Evolutionary conservation across 2,329 filamentous ascomycete genomes (phyloP), one percentile per base, ranked within the genome.

Genomic region (Aspergillus melleus): DNA sequence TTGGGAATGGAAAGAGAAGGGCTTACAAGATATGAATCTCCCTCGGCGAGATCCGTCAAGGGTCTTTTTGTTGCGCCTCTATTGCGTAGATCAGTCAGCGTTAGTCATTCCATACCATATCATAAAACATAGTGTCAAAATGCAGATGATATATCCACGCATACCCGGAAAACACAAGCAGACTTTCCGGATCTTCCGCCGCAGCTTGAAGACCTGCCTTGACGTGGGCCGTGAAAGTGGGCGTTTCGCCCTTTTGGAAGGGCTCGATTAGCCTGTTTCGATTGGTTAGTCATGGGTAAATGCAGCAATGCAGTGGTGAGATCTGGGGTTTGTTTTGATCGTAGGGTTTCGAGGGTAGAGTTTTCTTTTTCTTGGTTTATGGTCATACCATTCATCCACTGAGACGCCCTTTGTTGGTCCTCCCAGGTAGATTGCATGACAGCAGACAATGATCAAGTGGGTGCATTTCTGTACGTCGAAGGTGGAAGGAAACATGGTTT

Each of bases 191-290:
- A 66, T 84, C 81, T 20, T 78, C 70, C 1, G 76, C 75, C 8
- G 91, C 74, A 0, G 78, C 74, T 32, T 77, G 70, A 6, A 92
- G 71, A 0, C 90, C 91, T 0, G 85, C 84, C 64, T 86, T 83
- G 64, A 91, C 86, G 73, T 96, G 93, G 46, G 84, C 76, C n/a
- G 90, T 82, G 71, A 94, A 96, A 0, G 91, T 96, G 6, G 84
- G 83, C 2, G 90, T 90, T 75, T 96, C 91, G 59, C 89, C 88
- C 20, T 77, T 80, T 72, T 96, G 92, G 70, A 95, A 96, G 32
- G 83, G 79, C 55, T 91, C 88, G 16, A 96, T 88, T 30, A 92
- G 80, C 85, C 85, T 56, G 11, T 16, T 6, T 29, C 8, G 36
- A 19, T 1, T 22, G n/a, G 39, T 20, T 16, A 3, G 32, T 16